These are phyloP conservation scores for Aspergillus transmontanensis DNA, from an alignment of 2,329 filamentous ascomycete species.

Conservation along the genomic window DNA sequence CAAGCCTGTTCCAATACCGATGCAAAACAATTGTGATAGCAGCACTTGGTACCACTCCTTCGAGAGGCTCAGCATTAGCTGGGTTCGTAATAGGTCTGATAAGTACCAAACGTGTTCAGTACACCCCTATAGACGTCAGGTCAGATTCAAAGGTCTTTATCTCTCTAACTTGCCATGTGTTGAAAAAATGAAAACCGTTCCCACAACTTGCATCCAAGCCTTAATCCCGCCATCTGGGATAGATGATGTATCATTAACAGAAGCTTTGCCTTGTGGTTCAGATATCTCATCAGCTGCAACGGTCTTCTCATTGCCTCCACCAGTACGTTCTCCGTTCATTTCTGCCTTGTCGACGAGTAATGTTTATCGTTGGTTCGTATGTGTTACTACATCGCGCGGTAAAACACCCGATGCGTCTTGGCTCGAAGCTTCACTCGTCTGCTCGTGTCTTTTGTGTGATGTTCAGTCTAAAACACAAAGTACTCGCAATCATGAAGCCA, in stretches of 20 bases:
- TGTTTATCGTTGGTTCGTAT: neutral
- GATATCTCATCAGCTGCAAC: neutral
- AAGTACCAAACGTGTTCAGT: neutral
- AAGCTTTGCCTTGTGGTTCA: neutral
- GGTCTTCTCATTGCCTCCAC: neutral
- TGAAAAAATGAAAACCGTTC: neutral
- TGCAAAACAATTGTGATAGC: conserved; percentile 1
- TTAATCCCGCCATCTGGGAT: neutral
- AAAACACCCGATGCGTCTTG: neutral
- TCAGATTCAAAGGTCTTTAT: neutral
- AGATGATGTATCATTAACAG: neutral
- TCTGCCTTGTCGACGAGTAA: neutral
- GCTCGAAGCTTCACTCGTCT: neutral
- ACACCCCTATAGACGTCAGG: neutral
- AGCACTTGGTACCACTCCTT: conserved; percentile 6
- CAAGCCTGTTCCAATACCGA: conserved; percentile 2
- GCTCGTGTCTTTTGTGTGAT: neutral
- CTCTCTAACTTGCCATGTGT: neutral
- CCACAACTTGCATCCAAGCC: neutral
- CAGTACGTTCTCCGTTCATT: neutral
- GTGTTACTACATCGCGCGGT: neutral
- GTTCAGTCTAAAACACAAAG: neutral
- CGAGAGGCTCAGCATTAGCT: neutral
- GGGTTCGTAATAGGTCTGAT: neutral
- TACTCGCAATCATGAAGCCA: neutral